Conservation (phyloP, 2,329 filamentous ascomycete genomes). For the Xylariaceae sp. region DNA sequence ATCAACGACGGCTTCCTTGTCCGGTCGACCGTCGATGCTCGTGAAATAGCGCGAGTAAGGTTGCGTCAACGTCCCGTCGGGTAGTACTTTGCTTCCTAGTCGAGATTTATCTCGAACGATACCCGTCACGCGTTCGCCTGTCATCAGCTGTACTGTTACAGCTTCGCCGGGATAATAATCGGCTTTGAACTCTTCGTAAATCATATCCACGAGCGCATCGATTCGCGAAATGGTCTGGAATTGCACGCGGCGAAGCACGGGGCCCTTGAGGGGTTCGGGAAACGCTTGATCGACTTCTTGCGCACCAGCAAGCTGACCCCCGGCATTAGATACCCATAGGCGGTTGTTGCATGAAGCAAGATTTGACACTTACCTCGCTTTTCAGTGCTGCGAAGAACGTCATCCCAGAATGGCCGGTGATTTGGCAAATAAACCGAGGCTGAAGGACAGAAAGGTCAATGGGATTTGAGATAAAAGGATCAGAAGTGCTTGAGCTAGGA, state of each 20-base stretch:
- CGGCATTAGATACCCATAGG: constrained; percentile 22
- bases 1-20: constrained; percentile 73
- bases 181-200: constrained; percentile 75
- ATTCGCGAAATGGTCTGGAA: constrained; percentile 86
- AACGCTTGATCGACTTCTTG: constrained; percentile 88
- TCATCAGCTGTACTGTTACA: constrained; percentile 67
- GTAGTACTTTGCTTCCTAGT: constrained; percentile 58
- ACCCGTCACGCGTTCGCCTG: constrained; percentile 66
- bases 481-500: constrained; percentile 7
- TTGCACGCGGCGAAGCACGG: constrained; percentile 84
- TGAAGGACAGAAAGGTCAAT: constrained; percentile 39
- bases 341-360: not conserved
- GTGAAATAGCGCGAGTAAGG: constrained; percentile 80
- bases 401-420: constrained; percentile 86
- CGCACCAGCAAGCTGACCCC: constrained; percentile 65
- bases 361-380: constrained; percentile 67
- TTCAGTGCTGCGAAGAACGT: constrained; percentile 89
- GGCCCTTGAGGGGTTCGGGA: constrained; percentile 84
- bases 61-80: constrained; percentile 65
- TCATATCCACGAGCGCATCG: constrained; percentile 68
- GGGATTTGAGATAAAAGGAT: not conserved
- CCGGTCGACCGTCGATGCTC: constrained; percentile 62
- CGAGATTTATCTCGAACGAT: constrained; percentile 81
- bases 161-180: constrained; percentile 89
- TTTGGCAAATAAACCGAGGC: constrained; percentile 91